Conservation (phyloP, 495 filamentous ascomycete species). For the Copromyces sp. region DNA sequence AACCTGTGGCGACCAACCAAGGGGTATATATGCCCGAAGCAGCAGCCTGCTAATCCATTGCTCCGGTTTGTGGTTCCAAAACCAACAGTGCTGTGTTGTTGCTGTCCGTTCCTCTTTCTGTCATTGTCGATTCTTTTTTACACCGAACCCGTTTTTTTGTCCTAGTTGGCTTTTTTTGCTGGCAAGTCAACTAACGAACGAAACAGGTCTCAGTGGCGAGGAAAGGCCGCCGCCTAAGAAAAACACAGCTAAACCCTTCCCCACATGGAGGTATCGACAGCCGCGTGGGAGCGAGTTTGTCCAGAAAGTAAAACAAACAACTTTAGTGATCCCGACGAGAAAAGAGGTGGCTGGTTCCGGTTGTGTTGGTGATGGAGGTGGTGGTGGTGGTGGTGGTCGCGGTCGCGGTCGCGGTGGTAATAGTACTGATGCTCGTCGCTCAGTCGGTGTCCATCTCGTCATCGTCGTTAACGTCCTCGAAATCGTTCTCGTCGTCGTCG, state of each 20-base stretch:
- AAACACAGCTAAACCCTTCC: neutral
- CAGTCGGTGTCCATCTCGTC: slow-evolving; percentile 61
- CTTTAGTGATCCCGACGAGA: neutral
- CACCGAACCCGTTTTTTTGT: neutral
- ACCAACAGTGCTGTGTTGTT: neutral
- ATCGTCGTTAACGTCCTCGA: slow-evolving; percentile 34
- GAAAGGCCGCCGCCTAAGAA: neutral
- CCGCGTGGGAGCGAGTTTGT: neutral
- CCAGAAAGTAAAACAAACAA: neutral
- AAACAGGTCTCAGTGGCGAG: neutral
- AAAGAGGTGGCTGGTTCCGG: neutral
- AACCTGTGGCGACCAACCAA: neutral
- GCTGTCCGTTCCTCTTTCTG: neutral
- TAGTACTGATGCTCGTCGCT: slow-evolving; percentile 9
- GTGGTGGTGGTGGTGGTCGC: neutral
- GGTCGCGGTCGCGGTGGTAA: neutral
- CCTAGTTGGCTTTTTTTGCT: neutral
- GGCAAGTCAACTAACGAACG: neutral
- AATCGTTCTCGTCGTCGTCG: slow-evolving; percentile 45
- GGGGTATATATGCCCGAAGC: neutral
- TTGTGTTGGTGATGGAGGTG: neutral
- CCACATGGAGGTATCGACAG: neutral
- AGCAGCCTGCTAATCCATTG: neutral
- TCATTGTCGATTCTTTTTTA: neutral
- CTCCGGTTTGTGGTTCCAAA: neutral